A percentile compares a stretch with the other conserved stretches of the same genome.
Evolutionary conservation across 73 alveolate genomes (phyloP).

Genomic region (Uronychia setigera): DNA sequence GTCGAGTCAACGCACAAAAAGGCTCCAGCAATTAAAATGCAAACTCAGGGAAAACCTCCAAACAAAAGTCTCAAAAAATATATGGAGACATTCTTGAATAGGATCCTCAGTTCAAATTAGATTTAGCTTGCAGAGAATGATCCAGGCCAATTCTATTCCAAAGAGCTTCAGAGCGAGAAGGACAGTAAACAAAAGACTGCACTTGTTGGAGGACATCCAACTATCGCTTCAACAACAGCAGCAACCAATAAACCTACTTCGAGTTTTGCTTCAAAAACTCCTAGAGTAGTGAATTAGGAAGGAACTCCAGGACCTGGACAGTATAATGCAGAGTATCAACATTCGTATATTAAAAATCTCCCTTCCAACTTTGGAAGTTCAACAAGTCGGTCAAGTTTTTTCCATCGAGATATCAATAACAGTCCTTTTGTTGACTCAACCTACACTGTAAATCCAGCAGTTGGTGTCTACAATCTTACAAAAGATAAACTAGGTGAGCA

Average conservation of each 20-base stretch:
- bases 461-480: not conserved
- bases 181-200: not conserved
- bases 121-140: too few species aligned
- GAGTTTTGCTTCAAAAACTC: not conserved
- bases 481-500: not conserved
- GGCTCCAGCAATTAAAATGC: conserved; percentile 6
- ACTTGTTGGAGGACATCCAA: not conserved
- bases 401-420: not conserved
- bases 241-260: not conserved
- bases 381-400: not conserved
- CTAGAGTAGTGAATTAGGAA: not conserved
- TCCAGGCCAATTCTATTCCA: too few species aligned
- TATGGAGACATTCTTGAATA: conserved; percentile 5
- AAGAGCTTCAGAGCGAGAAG: not conserved
- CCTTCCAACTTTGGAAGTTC: not conserved
- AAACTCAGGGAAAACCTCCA: not conserved
- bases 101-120: not conserved
- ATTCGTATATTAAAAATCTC: not conserved
- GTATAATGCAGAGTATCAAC: not conserved
- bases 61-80: not conserved
- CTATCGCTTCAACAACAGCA: not conserved
- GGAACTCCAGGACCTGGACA: conserved; percentile 15
- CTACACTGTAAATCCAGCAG: not conserved
- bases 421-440: conserved; percentile 9
- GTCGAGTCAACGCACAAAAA: not conserved